phyloP scores from a whole-genome alignment of 108 stramenopile genomes.

The Bacterosira constricta region DNA sequence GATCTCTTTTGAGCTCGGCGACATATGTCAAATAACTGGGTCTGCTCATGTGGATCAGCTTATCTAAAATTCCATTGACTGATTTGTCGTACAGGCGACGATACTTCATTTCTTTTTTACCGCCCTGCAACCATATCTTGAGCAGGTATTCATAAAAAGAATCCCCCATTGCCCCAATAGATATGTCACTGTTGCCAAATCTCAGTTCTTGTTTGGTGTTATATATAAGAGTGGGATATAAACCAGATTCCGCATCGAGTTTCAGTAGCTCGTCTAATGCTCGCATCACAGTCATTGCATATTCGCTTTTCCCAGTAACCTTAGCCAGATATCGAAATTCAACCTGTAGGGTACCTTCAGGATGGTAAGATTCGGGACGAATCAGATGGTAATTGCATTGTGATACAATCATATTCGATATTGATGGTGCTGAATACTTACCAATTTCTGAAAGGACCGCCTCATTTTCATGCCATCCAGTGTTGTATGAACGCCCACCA shows the following conservation, averaged over 20 bases:
- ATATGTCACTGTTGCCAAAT: slow-evolving; percentile 50
- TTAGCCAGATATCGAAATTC: slow-evolving; percentile 43
- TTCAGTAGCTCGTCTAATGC: slow-evolving; percentile 43
- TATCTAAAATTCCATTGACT: slow-evolving; percentile 61
- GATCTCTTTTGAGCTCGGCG: slow-evolving; percentile 9
- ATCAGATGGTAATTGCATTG: background rate
- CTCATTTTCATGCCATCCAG: slow-evolving; percentile 40
- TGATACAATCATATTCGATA: background rate
- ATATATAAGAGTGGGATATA: slow-evolving; percentile 43
- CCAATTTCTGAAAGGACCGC: slow-evolving; percentile 27
- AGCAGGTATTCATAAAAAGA: slow-evolving; percentile 80
- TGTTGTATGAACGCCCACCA: slow-evolving; percentile 23
- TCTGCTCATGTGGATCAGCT: slow-evolving; percentile 48
- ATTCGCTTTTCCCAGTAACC: slow-evolving; percentile 41
- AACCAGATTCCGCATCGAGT: slow-evolving; percentile 36
- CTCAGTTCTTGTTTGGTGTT: slow-evolving; percentile 24
- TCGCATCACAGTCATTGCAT: slow-evolving; percentile 39
- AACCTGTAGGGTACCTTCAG: slow-evolving; percentile 35
- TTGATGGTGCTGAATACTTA: background rate
- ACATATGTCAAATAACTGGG: slow-evolving; percentile 50
- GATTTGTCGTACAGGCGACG: slow-evolving; percentile 63
- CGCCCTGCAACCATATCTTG: slow-evolving; percentile 79
- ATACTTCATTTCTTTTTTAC: slow-evolving; percentile 54
- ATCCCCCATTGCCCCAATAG: slow-evolving; percentile 77
- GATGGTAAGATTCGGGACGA: background rate